Percentiles rank a stretch among this genome's conserved stretches.
Evolutionary conservation across 345 rosid species (phyloP).

Genomic region (Cardamine occulta): DNA sequence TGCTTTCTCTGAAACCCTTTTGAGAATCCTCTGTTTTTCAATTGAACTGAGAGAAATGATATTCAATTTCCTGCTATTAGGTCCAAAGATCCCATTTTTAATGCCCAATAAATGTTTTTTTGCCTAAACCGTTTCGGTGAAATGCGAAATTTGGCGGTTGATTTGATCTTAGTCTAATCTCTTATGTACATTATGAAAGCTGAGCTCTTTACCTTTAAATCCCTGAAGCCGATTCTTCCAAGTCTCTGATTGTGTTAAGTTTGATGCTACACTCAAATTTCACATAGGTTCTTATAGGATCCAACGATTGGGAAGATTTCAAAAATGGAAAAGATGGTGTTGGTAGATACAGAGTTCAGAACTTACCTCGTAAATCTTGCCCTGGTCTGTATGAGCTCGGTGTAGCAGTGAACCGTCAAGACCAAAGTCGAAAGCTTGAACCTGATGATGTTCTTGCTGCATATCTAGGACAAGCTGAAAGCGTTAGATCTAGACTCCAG

Average conservation of each 20-base stretch:
- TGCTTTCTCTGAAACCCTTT: conserved; percentile 7
- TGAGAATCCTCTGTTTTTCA: background rate
- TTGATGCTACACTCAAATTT: background rate
- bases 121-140: background rate
- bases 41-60: background rate
- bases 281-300: conserved; percentile 63
- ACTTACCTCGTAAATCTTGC: conserved; percentile 54
- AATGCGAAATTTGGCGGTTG: background rate
- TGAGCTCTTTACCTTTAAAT: background rate
- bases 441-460: conserved; percentile 50
- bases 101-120: background rate
- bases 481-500: conserved; percentile 76
- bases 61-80: background rate
- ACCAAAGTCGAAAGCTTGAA: conserved; percentile 52
- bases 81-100: conserved; percentile 6
- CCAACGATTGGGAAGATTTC: conserved; percentile 71
- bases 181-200: background rate
- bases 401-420: conserved; percentile 34
- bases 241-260: background rate
- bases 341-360: conserved; percentile 66
- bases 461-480: conserved; percentile 80
- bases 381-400: conserved; percentile 88
- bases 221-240: background rate
- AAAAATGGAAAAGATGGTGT: conserved; percentile 66
- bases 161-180: background rate